Evolutionary conservation across 257 asterid species (phyloP), one percentile per base, ranked within the genome.

Genomic region (Eustoma russellianum): DNA sequence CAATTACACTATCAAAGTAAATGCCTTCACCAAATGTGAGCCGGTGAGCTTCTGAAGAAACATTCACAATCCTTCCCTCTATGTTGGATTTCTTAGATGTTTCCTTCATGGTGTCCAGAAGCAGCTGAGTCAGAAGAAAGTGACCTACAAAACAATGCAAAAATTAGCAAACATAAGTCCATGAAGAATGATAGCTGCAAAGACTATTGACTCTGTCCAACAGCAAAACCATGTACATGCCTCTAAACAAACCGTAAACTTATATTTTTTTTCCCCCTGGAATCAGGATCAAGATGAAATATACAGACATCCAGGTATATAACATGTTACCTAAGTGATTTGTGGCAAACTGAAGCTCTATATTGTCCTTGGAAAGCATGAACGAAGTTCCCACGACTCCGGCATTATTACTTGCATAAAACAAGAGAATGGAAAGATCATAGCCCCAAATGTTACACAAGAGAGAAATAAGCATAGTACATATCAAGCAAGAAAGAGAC

Each of bases 31-130:
- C 50, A 60, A 85, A 88, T 3, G 86, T 0, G 44, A 35, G 2
- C 0, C 69, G 69, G 63, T 88, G 94, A 70, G 82, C 97, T 66
- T 63, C 77, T 4, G 95, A 88, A 13, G 97, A 71, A 57, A 90
- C 80, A 50, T 80, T 83, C 73, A 90, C 95, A 52, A 90, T 86
- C 71, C 95, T 77, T 58, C 98, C 98, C 73, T 78, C 96, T 62
- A 63, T 76, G 65, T 83, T 83, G 33, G 64, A 66, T 63, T 78
- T 60, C 53, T 67, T 67, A 35, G 82, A 72, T 15, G 98, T 86
- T 63, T 75, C 81, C 67, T 78, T 86, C 92, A 86, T 86, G 6
- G 83, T 90, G 60, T 81, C 96, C 60, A 90, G 62, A 60, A 83
- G 74, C 78, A 90, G 56, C 66, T 74, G 61, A 14, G 89, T 64